Base-by-base conservation (phyloP, 2,329 filamentous ascomycete species). In the Pyrenochaeta sp. region DNA sequence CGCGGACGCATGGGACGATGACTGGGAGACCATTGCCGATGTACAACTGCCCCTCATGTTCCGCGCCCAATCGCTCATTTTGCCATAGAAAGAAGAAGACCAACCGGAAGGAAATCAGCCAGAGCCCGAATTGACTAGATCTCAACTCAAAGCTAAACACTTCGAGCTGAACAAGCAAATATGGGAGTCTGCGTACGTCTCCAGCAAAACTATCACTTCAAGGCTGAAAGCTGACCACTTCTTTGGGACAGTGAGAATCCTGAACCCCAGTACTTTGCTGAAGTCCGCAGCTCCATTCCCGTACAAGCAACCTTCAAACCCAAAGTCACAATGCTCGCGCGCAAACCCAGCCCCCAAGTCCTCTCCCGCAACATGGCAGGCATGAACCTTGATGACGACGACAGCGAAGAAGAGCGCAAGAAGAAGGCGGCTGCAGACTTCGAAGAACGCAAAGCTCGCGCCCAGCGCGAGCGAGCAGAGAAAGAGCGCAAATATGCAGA, bases 401-500 rank as follows among this genome's bases (percentile, higher is more conserved):
- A 91, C 42, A 90, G 88, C 27, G 86, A 90, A 52, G 86, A 89
- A 27, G 86, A 88, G 54, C 78, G 81, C 48, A 79, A 81, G 52
- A 88, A 86, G 73, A 85, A 86, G 62, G 81, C 84, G 22, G 87
- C 88, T 66, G 85, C 87, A 43, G 90, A 87, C 0, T 86, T 90
- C 3, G 91, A 94, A 68, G 90, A 97, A 80, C 86, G 93, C 34
- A 88, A 91, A 61, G 86, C 88, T 25, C 90, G 90, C 72, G 91
- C 93, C 52, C 88, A 92, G 74, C 85, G 86, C 48, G 92, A 96
- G 68, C 86, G 88, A 9, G 93, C 96, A 72, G 93, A 96, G 80
- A 97, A 95, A 81, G 91, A 96, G 80, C 88, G 88, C 55, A 90
- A 91, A 59, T 97, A 97, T 75, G 91, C 96, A 60, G 93, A 97